Evolutionary conservation across 1,284 basidiomycete genomes (phyloP), one percentile per base, ranked within the genome.

Genomic region (Rhodotorula sp.): DNA sequence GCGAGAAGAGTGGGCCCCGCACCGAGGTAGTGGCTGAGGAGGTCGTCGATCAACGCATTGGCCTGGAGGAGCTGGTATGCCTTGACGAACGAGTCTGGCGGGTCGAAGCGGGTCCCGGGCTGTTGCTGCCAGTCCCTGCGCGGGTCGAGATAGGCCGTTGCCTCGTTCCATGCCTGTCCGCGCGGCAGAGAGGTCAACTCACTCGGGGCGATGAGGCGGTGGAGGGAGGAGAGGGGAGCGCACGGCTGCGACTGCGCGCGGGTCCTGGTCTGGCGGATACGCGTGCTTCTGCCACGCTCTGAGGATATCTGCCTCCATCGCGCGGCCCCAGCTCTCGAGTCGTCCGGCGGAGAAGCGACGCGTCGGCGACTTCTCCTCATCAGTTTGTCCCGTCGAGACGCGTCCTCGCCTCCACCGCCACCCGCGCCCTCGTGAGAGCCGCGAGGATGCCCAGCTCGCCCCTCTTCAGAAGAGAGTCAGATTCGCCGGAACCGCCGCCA

Each of bases 21-120:
- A 51, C 78, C 74, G 84, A 90, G 88, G 77, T 86, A 86, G 46
- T 81, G 79, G 19, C 84, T 79, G 36, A 92, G 85, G 66, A 91
- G 90, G 19, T 81, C 81, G 27, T 85, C 83, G 57, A 91, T 85
- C 63, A 71, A 44, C 25, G 66, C 66, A 7, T 58, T 54, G n/a
- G 57, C 29, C 15, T 70, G 55, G 32, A 77, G 51, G 25, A 50
- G n/a, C n/a, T 27, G 34, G 32, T 46, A 13, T 19, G 53, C 53
- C 21, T 19, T 13, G 19, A 15, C 22, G 13, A 46, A 36, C 12
- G 21, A 13, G 3, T 27, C 32, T 25, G 53, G 53, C 17, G 41
- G 39, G 53, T 44, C 32, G 37, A 41, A 25, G 62, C 51, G 29
- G 7, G 32, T 4, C 13, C 61, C 61, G 13, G 5, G 27, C 12